phyloP scores from a whole-genome alignment of 2,329 filamentous ascomycete species.

The Pestalotiopsis fici region DNA sequence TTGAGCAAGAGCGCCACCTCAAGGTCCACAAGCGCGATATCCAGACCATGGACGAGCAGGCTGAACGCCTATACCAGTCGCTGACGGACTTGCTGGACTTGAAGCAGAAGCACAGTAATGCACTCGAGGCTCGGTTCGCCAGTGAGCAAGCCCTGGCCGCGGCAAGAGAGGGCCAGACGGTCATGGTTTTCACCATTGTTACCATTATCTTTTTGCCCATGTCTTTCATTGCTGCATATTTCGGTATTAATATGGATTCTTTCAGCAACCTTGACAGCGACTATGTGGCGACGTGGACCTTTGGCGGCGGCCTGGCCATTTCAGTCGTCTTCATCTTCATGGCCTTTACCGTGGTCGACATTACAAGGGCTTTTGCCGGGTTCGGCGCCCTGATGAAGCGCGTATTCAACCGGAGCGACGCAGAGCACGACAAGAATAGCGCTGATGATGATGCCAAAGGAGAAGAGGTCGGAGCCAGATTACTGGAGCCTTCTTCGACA shows the following conservation, averaged over 20 bases:
- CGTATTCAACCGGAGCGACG: background rate
- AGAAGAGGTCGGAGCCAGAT: background rate
- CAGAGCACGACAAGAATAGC: background rate
- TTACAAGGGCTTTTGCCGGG: slow-evolving; percentile 21
- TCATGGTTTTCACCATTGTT: slow-evolving; percentile 43
- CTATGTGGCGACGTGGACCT: slow-evolving; percentile 57
- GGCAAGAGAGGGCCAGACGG: slow-evolving; percentile 47
- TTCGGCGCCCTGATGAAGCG: slow-evolving; percentile 5
- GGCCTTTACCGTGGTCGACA: slow-evolving; percentile 37
- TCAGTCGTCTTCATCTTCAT: slow-evolving; percentile 37
- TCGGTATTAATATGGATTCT: slow-evolving; percentile 41
- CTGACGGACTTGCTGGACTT: slow-evolving; percentile 65
- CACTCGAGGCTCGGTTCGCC: slow-evolving; percentile 63
- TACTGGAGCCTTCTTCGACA: slow-evolving; percentile 1
- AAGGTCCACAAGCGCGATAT: slow-evolving; percentile 61
- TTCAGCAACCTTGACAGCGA: slow-evolving; percentile 45
- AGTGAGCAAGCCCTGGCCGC: slow-evolving; percentile 63
- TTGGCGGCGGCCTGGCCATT: slow-evolving; percentile 40
- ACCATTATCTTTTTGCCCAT: slow-evolving; percentile 46
- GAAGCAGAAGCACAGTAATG: slow-evolving; percentile 71
- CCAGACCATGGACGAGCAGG: slow-evolving; percentile 65
- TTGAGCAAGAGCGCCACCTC: slow-evolving; percentile 58
- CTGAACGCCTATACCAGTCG: slow-evolving; percentile 58
- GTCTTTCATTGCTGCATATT: slow-evolving; percentile 41
- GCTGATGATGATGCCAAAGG: background rate